Evolutionary conservation across 768 basidiomycete species (phyloP), one percentile per base, ranked within the genome.

Genomic region (Hericium coralloides): DNA sequence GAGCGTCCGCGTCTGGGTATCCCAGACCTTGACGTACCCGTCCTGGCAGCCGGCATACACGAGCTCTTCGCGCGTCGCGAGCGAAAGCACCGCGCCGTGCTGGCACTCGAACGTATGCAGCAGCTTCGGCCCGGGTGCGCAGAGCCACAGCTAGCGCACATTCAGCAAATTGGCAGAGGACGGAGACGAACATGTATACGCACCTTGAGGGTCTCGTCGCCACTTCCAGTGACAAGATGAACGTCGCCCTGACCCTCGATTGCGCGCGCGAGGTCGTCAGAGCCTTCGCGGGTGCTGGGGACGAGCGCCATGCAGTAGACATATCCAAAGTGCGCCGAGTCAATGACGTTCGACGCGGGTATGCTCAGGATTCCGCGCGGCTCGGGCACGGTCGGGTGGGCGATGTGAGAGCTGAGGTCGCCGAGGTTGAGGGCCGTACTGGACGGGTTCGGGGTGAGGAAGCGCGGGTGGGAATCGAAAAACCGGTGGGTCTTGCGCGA

Each of bases 41-140:
- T 92, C 93, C 70, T 98, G 95, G 63, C 94, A 89, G 0, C 93
- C 95, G 7, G 92, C 95, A 64, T 87, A 97, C 20, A 98, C 76
- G 1, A 91, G 89, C 18, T 90, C 89, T 20, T 85, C 86, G 37
- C 78, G 76, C 0, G 81, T 80, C 2, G 83, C 82, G 25, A 98
- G 76, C 0, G 92, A 82, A n/a, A 94, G 75, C 6, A 97, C 84
- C 0, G 92, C 95, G 2, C 93, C 90, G 62, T 82, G 82, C 55
- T 70, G 76, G 63, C 87, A 89, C 26, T 80, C 76, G 59, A 90
- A 91, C 3, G 85, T 83, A 60, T 89, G 82, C 20, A 80, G 64
- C 4, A 83, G 72, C 20, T 66, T 69, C 0, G 80, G 83, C 14
- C 66, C 64, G 2, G 69, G 49, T 38, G 74, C 73, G 59, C 84